Conservation (phyloP, 2,329 filamentous ascomycete genomes). For the Fusarium nygamai region DNA sequence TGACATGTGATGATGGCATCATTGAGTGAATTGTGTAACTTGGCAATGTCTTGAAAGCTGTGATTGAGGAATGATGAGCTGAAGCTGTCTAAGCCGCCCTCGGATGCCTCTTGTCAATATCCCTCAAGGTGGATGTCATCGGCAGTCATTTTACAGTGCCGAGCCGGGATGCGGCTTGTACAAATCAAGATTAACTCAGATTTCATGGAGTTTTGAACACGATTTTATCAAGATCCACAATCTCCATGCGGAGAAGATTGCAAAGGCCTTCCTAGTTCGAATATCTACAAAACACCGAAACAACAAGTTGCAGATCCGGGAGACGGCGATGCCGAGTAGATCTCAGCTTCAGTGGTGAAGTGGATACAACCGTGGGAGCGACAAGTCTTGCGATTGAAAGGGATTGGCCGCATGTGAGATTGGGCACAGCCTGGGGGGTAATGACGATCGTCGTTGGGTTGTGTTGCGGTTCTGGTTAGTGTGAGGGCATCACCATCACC, state of each 20-base stretch:
- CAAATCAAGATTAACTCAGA: constrained; percentile 11
- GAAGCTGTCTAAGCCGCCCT: not conserved
- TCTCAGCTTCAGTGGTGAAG: constrained; percentile 14
- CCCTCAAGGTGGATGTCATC: not conserved
- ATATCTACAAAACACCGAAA: constrained; percentile 16
- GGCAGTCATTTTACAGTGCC: constrained; percentile 13
- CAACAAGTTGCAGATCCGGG: constrained; percentile 27
- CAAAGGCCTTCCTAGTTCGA: not conserved
- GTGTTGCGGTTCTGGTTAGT: constrained; percentile 23
- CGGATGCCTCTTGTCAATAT: not conserved
- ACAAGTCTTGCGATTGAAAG: not conserved
- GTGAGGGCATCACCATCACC: constrained; percentile 34
- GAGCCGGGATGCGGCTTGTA: constrained; percentile 12
- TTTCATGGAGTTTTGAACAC: not conserved
- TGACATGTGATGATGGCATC: constrained; percentile 12
- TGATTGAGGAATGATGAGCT: not conserved
- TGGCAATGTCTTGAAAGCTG: not conserved
- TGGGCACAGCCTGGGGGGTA: constrained; percentile 10
- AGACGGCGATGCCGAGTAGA: constrained; percentile 34
- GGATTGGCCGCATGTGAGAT: constrained; percentile 3
- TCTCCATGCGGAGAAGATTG: constrained; percentile 10
- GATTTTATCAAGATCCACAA: constrained; percentile 15
- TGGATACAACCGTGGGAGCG: constrained; percentile 1
- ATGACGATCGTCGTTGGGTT: constrained; percentile 31
- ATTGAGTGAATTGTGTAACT: constrained; percentile 1